Evolutionary conservation across 257 asterid genomes (phyloP).

Genomic region (Primulina tabacum): DNA sequence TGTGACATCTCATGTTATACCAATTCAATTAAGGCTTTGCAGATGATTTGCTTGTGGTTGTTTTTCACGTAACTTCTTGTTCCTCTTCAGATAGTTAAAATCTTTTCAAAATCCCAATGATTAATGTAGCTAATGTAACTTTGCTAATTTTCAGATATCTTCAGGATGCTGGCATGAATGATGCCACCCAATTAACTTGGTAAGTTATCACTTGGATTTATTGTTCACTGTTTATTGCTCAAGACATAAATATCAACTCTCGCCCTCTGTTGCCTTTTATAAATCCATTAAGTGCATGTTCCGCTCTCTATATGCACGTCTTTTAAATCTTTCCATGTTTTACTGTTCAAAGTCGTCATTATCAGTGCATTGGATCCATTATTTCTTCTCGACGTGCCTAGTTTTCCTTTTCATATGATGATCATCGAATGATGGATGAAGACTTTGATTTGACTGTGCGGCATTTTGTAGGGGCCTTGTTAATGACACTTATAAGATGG

Average conservation of each 20-base stretch:
- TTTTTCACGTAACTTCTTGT: slow-evolving; percentile 1
- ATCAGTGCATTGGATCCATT: not conserved
- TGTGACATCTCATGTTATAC: not conserved
- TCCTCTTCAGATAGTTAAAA: not conserved
- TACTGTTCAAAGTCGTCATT: not conserved
- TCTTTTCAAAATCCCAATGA: not conserved
- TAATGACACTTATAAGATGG: slow-evolving; percentile 95
- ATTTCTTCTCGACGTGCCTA: not conserved
- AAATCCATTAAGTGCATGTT: not conserved
- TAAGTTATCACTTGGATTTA: slow-evolving; percentile 27
- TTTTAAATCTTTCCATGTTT: no score
- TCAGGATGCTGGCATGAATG: slow-evolving; percentile 90
- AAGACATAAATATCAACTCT: not conserved
- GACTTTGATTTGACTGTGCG: slow-evolving; percentile 13
- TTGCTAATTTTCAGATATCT: slow-evolving; percentile 55
- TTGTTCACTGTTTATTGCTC: not conserved
- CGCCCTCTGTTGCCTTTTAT: not conserved
- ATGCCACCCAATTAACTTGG: slow-evolving; percentile 84
- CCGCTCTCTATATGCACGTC: not conserved
- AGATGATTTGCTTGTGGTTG: not conserved
- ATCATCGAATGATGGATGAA: slow-evolving; percentile 4
- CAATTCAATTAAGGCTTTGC: not conserved
- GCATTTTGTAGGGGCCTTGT: slow-evolving; percentile 71
- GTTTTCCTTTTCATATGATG: not conserved
- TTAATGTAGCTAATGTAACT: slow-evolving; percentile 4